Conservation (phyloP, 2,329 filamentous ascomycete species). For the Aspergillus arachidicola region DNA sequence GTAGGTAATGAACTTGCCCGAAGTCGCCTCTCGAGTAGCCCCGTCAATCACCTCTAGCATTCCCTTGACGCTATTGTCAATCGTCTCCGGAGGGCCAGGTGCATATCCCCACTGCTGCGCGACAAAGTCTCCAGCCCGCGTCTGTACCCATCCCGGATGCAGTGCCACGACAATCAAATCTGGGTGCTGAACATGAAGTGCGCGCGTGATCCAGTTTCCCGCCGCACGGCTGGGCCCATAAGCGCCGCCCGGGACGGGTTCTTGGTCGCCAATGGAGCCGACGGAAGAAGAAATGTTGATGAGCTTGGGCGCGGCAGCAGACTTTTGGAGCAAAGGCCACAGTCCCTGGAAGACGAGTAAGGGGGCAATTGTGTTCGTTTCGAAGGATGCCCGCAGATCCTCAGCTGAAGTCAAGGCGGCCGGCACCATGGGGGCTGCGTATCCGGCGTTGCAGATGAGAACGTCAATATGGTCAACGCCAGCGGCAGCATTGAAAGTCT, state of each 20-base stretch:
- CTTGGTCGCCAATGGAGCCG: conserved; percentile 24
- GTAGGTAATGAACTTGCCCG: conserved; percentile 39
- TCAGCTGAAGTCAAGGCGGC: conserved; percentile 41
- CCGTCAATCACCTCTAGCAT: conserved; percentile 42
- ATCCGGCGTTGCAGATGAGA: conserved; percentile 32
- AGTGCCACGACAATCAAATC: conserved; percentile 23
- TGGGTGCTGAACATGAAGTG: conserved; percentile 29
- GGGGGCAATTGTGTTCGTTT: conserved; percentile 40
- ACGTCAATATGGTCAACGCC: conserved; percentile 28
- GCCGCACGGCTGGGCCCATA: conserved; percentile 29
- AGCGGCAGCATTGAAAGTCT: conserved; percentile 13
- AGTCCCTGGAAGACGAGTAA: conserved; percentile 27
- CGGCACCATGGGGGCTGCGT: conserved; percentile 63
- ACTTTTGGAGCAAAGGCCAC: conserved; percentile 21
- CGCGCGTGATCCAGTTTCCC: conserved; percentile 23
- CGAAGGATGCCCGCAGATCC: conserved; percentile 21
- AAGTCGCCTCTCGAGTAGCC: conserved; percentile 34
- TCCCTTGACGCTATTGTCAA: conserved; percentile 36
- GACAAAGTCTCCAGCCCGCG: conserved; percentile 29
- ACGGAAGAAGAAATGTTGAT: conserved; percentile 24
- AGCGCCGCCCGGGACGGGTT: conserved; percentile 24
- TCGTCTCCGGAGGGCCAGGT: conserved; percentile 26
- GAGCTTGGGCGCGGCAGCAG: conserved; percentile 18
- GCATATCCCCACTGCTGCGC: conserved; percentile 37
- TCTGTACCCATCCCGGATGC: conserved; percentile 45